Evolutionary conservation across 768 basidiomycete genomes (phyloP).

Genomic region (Termitomyces sp.): DNA sequence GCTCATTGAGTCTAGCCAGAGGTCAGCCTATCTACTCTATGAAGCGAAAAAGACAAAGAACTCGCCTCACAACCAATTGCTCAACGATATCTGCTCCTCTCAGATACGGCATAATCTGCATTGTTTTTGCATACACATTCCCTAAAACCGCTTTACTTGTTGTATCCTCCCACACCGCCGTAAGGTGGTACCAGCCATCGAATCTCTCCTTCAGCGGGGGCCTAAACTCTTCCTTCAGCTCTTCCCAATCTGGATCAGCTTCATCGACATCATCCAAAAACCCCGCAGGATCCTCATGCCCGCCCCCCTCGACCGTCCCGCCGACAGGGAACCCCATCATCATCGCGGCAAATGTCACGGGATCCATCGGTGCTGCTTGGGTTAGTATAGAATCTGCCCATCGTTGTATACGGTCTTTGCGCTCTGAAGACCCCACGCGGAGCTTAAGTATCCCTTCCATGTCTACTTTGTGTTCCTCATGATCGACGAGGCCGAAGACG

Average conservation of each 20-base stretch:
- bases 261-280: conserved; percentile 50
- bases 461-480: conserved; percentile 31
- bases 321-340: conserved; percentile 36
- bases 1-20: conserved; percentile 36
- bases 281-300: conserved; percentile 44
- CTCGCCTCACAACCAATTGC: conserved; percentile 51
- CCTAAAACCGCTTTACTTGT: conserved; percentile 20
- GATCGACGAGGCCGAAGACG: conserved; percentile 43
- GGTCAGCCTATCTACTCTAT: neutral
- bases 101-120: conserved; percentile 55
- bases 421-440: conserved; percentile 26
- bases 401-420: conserved; percentile 39
- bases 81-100: conserved; percentile 42
- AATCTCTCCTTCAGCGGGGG: conserved; percentile 53
- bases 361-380: conserved; percentile 31
- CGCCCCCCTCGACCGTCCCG: conserved; percentile 25
- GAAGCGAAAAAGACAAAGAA: conserved; percentile 1
- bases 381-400: conserved; percentile 49
- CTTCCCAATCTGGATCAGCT: conserved; percentile 51
- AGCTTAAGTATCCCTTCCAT: conserved; percentile 42
- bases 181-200: conserved; percentile 48
- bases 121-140: conserved; percentile 36
- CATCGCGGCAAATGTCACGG: conserved; percentile 60
- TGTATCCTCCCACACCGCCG: conserved; percentile 32
- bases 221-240: conserved; percentile 53